Evolutionary conservation across 225 moss, liverwort and hornwort species (phyloP), one percentile per base, ranked within the genome.

Genomic region (Physcomitrium patens): DNA sequence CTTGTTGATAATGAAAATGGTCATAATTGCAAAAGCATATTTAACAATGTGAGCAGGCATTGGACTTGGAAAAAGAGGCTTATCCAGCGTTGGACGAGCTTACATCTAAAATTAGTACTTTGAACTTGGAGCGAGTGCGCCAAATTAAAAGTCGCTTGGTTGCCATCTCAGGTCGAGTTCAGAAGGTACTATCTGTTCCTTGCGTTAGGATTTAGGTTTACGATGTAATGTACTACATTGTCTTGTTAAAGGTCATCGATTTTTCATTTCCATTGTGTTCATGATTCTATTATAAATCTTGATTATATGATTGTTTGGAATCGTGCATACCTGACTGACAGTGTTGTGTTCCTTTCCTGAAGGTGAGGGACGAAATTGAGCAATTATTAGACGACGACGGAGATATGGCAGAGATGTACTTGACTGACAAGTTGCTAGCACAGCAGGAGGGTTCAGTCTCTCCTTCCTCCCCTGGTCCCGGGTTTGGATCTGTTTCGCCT

Each of bases 371-470:
- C 81, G 99, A 99, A 79, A 95, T 99, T 63, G 99, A 99, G 76
- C 91, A 99, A 81, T 84, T 99, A 26, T 87, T 99, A 37, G 99
- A 99, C 73, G 99, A 99, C 65, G 99, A 99, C 76, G 95, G 91
- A 60, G 99, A 99, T 74, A 99, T 99, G 99, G 95, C 95, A 67
- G 99, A 99, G 76, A 99, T 99, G 99, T 99, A 99, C 80, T 83
- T 99, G 86, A 99, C 99, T 71, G 93, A 99, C 71, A 99, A 99
- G 58, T 69, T 99, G 64, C 60, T 91, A 63, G 78, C 74, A 55
- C 87, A 86, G 59, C 95, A 99, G 78, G 95, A 95, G 76, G 90
- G 71, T 27, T 82, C 62, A 45, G 51, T 79, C 31, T 91, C 93
- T 20, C 91, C 90, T 51, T 72, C 89, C 70, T 90, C 87, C 41